Percentiles rank a stretch among this genome's conserved stretches.
These are phyloP conservation scores for Solanum hybrid DNA, from an alignment of 305 asterid genomes.

Conservation along the genomic window DNA sequence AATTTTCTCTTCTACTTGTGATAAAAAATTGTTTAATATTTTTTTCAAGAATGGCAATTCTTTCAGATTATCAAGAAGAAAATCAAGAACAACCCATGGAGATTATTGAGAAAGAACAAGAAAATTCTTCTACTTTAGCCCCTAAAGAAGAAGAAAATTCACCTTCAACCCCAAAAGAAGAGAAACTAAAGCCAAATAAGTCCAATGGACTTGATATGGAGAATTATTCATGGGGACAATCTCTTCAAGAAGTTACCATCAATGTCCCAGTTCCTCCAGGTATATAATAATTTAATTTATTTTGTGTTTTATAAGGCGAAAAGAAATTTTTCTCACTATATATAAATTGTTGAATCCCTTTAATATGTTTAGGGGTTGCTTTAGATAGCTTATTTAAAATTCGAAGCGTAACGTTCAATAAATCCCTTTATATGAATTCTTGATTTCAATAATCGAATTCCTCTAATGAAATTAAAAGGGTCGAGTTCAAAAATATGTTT, in stretches of 20 bases:
- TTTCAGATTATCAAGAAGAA: neutral
- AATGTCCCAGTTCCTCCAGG: constrained; percentile 47
- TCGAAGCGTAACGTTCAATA: too few relatives aligned
- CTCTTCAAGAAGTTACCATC: constrained; percentile 62
- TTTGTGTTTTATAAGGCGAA: rapidly evolving
- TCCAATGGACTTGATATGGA: constrained; percentile 64
- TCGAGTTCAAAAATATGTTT: neutral
- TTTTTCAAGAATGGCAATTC: neutral
- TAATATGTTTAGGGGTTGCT: too few relatives aligned
- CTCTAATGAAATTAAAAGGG: too few relatives aligned
- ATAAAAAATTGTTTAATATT: neutral
- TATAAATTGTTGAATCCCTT: neutral
- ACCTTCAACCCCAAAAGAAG: neutral
- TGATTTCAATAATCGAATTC: too few relatives aligned
- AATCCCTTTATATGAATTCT: too few relatives aligned
- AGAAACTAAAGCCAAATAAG: constrained; percentile 28
- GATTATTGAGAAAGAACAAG: neutral
- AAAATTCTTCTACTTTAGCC: neutral
- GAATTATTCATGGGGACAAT: constrained; percentile 64
- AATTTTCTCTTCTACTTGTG: neutral
- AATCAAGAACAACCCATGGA: neutral
- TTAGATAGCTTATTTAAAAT: too few relatives aligned
- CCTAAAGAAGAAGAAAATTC: neutral
- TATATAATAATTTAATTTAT: constrained; percentile 2
- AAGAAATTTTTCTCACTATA: neutral